Evolutionary conservation across 176 grass and related monocot species (phyloP).

Genomic region (Stipa capillata): DNA sequence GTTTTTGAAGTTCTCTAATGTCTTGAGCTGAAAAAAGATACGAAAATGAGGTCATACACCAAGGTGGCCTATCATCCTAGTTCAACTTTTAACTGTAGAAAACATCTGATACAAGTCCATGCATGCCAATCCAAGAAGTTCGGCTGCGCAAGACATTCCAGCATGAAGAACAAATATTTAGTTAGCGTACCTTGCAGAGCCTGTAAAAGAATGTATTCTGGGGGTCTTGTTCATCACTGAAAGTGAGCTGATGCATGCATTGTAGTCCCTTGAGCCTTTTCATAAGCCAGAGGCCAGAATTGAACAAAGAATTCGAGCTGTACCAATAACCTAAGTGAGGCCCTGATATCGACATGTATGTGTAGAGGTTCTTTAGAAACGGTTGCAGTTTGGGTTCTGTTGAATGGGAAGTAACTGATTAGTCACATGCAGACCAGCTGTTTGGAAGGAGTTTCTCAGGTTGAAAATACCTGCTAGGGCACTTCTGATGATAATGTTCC

Average conservation of each 20-base stretch:
- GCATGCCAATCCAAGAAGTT: background rate
- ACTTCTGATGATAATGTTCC: conserved; percentile 86
- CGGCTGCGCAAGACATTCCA: background rate
- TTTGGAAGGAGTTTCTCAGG: background rate
- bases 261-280: conserved; percentile 77
- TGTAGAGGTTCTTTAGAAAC: conserved; percentile 69
- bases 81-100: background rate
- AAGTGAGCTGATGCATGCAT: conserved; percentile 93
- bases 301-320: conserved; percentile 86
- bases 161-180: background rate
- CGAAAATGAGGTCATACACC: background rate
- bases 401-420: conserved; percentile 17
- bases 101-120: background rate
- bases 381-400: conserved; percentile 59
- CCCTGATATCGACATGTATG: conserved; percentile 91
- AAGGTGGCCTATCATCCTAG: background rate
- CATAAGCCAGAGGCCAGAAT: conserved; percentile 89
- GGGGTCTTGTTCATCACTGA: conserved; percentile 71
- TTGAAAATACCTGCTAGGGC: conserved; percentile 60
- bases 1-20: conserved; percentile 84
- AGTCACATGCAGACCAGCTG: background rate
- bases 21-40: conserved; percentile 63
- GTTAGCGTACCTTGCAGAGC: conserved; percentile 63
- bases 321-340: conserved; percentile 95
- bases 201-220: conserved; percentile 79